Evolutionary conservation across 129 eudicot species (phyloP).

Genomic region (Tagetes erecta): DNA sequence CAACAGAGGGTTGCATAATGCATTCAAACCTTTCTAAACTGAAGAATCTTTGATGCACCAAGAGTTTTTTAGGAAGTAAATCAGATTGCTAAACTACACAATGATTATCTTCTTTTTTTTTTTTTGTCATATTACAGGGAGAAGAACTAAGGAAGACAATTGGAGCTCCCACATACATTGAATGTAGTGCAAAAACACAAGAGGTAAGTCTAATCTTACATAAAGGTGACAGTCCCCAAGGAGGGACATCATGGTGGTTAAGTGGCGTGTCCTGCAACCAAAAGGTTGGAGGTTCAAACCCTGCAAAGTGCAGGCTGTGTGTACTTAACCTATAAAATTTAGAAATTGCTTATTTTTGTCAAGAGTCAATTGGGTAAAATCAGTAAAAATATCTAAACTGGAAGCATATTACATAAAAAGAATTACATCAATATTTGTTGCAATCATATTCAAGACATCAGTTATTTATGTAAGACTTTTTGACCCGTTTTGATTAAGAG

Average conservation of each 20-base stretch:
- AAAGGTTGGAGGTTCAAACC: too few species aligned
- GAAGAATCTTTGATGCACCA: slow-evolving; percentile 2
- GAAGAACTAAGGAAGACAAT: slow-evolving; percentile 55
- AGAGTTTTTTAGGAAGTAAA: slow-evolving; percentile 3
- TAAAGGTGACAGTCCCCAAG: background rate
- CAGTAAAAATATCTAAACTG: background rate
- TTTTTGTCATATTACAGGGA: slow-evolving; percentile 34
- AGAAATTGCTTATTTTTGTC: background rate
- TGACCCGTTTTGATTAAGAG: background rate
- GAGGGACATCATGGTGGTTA: too few species aligned
- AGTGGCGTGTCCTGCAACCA: too few species aligned
- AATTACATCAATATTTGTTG: background rate
- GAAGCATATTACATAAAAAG: background rate
- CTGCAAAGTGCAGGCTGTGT: too few species aligned
- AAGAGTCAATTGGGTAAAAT: background rate
- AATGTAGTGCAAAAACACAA: slow-evolving; percentile 61
- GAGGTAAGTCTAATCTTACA: slow-evolving; percentile 31
- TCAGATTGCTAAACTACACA: slow-evolving; percentile 1
- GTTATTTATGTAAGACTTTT: background rate
- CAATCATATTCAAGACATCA: background rate
- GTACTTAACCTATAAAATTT: too few species aligned
- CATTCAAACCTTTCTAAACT: background rate
- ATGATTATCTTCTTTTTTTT: background rate
- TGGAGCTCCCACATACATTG: slow-evolving; percentile 53
- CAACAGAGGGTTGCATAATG: too few species aligned